Evolutionary conservation across 352 stramenopile species (phyloP).

Genomic region (Phytopythium litorale): DNA sequence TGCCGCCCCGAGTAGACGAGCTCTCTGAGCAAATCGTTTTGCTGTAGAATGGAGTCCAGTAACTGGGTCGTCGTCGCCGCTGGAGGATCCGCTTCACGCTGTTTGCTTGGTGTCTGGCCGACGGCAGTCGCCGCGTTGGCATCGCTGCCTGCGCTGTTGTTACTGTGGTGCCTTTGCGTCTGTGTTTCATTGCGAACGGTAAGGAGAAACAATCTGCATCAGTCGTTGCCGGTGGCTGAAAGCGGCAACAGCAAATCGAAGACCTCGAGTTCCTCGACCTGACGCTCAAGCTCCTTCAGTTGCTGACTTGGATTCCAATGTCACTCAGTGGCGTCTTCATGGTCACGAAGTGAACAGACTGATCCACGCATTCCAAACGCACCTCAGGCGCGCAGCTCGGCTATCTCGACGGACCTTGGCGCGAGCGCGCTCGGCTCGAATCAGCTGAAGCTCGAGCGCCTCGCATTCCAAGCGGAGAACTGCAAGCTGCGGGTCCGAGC

Average conservation of each 20-base stretch:
- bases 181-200: background rate
- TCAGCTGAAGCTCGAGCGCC: conserved; percentile 20
- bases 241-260: background rate
- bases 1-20: conserved; percentile 10
- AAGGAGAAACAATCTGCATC: background rate
- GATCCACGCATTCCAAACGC: background rate
- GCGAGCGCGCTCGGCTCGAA: conserved; percentile 14
- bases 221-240: background rate
- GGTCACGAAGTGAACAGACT: background rate
- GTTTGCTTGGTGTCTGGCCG: background rate
- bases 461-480: conserved; percentile 13
- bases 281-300: conserved; percentile 25
- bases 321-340: background rate
- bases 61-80: conserved; percentile 5
- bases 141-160: background rate
- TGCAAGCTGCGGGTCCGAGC: conserved; percentile 4
- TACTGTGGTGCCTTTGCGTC: background rate
- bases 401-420: background rate
- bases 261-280: conserved; percentile 28
- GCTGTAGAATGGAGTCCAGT: conserved; percentile 19
- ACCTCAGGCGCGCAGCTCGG: conserved; percentile 1
- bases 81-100: background rate
- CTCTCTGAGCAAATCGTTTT: conserved; percentile 25
- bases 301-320: conserved; percentile 16
- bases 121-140: background rate